phyloP scores from a whole-genome alignment of 1,284 basidiomycete genomes.

The Papiliotrema nemorosa region DNA sequence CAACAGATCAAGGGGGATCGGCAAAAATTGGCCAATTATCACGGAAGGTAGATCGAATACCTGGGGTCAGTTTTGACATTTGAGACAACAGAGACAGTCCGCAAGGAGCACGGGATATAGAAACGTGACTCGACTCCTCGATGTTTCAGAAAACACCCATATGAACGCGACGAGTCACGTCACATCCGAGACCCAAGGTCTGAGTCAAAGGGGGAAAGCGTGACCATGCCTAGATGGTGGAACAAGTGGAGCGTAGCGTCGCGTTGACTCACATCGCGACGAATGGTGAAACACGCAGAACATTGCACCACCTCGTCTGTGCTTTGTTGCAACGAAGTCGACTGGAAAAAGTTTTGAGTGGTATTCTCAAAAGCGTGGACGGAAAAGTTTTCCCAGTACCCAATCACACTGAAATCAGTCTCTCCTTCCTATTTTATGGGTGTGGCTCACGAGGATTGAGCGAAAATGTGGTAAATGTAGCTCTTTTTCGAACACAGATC shows the following conservation, averaged over 20 bases:
- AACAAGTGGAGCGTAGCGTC: not conserved
- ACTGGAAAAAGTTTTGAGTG: slow-evolving; percentile 88
- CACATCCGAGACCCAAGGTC: too few species aligned
- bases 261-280: slow-evolving; percentile 71
- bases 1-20: slow-evolving; percentile 26
- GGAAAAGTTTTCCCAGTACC: slow-evolving; percentile 94
- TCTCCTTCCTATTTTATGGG: not conserved
- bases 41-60: slow-evolving; percentile 62
- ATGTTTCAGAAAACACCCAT: not conserved
- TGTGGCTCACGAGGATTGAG: slow-evolving; percentile 64
- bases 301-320: slow-evolving; percentile 72
- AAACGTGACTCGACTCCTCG: not conserved
- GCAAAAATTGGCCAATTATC: slow-evolving; percentile 65
- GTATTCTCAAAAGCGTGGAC: slow-evolving; percentile 94
- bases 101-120: not conserved
- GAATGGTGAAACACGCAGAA: slow-evolving; percentile 89
- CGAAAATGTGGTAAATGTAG: slow-evolving; percentile 89
- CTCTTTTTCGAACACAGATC: slow-evolving; percentile 72
- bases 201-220: too few species aligned
- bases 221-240: too few species aligned
- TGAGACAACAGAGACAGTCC: not conserved
- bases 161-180: too few species aligned
- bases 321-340: slow-evolving; percentile 67
- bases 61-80: slow-evolving; percentile 9
- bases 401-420: slow-evolving; percentile 53